phyloP scores from a whole-genome alignment of 2,329 filamentous ascomycete genomes.

The Diplodia sapinea region DNA sequence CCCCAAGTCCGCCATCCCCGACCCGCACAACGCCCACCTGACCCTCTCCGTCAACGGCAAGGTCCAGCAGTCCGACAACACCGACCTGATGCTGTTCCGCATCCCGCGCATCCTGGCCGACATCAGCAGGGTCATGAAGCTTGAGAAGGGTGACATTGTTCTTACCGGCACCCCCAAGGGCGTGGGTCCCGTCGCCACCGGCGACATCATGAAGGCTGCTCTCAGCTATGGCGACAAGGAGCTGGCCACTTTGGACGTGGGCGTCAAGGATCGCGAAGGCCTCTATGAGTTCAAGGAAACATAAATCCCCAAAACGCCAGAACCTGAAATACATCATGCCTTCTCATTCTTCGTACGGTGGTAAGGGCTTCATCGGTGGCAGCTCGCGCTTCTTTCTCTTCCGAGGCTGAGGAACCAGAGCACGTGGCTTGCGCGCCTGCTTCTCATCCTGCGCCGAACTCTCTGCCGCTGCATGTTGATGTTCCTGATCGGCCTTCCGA shows the following conservation, averaged over 20 bases:
- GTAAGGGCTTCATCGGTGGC: background rate
- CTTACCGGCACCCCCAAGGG: slow-evolving; percentile 98
- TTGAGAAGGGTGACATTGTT: slow-evolving; percentile 90
- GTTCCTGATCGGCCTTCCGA: background rate
- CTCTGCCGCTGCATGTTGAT: background rate
- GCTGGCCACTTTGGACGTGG: slow-evolving; percentile 81
- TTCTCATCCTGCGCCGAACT: background rate
- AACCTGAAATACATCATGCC: slow-evolving; percentile 6
- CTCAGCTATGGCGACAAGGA: slow-evolving; percentile 73
- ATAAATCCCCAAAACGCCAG: slow-evolving; percentile 37
- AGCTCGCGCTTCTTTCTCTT: slow-evolving; percentile 7
- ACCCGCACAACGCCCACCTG: slow-evolving; percentile 88
- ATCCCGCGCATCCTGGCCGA: slow-evolving; percentile 88
- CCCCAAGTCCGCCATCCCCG: slow-evolving; percentile 75
- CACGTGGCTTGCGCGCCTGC: background rate
- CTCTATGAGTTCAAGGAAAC: slow-evolving; percentile 72
- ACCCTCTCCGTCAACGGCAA: slow-evolving; percentile 84
- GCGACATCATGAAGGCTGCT: slow-evolving; percentile 86
- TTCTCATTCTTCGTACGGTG: background rate
- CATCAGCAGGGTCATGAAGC: slow-evolving; percentile 92
- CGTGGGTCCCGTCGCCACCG: slow-evolving; percentile 82
- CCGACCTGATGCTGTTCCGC: slow-evolving; percentile 90
- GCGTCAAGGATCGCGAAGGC: slow-evolving; percentile 77
- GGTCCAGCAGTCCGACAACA: slow-evolving; percentile 81
- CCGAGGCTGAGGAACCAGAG: background rate